A percentile compares a stretch with the other conserved stretches of the same genome.
Conservation (phyloP, 179 eudicot genomes). For the Carnegiea gigantea region DNA sequence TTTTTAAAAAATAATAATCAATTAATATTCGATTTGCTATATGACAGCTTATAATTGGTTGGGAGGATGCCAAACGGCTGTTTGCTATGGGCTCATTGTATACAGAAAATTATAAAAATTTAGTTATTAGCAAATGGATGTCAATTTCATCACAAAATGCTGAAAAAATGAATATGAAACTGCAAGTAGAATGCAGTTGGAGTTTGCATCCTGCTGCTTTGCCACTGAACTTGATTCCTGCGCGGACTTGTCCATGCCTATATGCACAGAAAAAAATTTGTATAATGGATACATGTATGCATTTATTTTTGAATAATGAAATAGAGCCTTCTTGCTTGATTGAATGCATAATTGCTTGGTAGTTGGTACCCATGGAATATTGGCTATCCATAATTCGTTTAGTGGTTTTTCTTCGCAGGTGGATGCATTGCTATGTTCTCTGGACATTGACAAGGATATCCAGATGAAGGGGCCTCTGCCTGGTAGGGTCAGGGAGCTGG, state of each 20-base stretch:
- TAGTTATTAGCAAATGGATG: neutral
- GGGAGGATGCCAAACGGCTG: neutral
- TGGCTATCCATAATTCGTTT: neutral
- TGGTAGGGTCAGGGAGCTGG: slow-evolving; percentile 79
- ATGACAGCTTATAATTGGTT: neutral
- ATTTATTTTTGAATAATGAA: neutral
- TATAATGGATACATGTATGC: too few species aligned
- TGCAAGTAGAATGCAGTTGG: neutral
- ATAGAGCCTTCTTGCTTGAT: neutral
- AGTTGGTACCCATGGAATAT: slow-evolving; percentile 7
- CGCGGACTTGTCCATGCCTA: neutral
- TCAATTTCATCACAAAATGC: too few species aligned
- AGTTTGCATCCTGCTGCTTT: neutral
- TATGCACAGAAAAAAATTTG: too few species aligned
- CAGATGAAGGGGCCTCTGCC: slow-evolving; percentile 67
- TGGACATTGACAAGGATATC: slow-evolving; percentile 79
- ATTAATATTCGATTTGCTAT: too few species aligned
- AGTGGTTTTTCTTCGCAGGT: slow-evolving; percentile 47
- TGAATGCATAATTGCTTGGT: slow-evolving; percentile 10
- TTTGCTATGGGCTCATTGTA: neutral
- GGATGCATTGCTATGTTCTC: slow-evolving; percentile 71
- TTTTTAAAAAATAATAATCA: too few species aligned
- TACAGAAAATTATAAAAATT: neutral
- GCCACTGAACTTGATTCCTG: neutral
- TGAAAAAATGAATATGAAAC: neutral